Conservation (phyloP, 768 basidiomycete genomes). For the Xanthoconium purpureum region DNA sequence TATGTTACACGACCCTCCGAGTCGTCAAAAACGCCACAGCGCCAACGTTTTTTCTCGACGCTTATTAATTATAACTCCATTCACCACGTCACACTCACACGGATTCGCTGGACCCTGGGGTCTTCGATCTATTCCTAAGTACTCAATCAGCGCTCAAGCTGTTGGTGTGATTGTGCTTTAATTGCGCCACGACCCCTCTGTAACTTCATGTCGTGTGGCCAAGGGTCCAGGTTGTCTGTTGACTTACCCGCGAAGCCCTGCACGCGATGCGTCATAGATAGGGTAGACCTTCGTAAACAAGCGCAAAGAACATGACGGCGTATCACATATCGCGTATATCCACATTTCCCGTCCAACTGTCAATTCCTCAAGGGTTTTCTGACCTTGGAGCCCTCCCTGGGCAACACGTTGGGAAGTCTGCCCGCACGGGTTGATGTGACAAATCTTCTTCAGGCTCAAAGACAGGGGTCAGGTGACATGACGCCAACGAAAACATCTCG, state of each 20-base stretch:
- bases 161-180: too few relatives aligned
- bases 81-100: constrained; percentile 12
- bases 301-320: not conserved
- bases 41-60: not conserved
- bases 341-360: not conserved
- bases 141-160: too few relatives aligned
- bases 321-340: not conserved
- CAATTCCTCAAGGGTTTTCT: not conserved
- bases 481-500: not conserved
- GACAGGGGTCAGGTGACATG: constrained; percentile 1
- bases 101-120: not conserved
- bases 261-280: not conserved
- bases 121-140: not conserved
- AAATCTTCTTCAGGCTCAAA: not conserved
- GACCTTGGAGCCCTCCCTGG: not conserved
- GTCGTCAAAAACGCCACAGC: constrained; percentile 1
- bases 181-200: not conserved
- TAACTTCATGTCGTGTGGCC: too few relatives aligned
- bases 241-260: not conserved
- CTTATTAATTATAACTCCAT: not conserved
- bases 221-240: too few relatives aligned
- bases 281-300: not conserved
- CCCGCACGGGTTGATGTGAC: constrained; percentile 1
- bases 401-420: constrained; percentile 11
- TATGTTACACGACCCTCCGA: not conserved